Base-by-base conservation (phyloP, 306 rosid species). In the Trifolium subterraneum region DNA sequence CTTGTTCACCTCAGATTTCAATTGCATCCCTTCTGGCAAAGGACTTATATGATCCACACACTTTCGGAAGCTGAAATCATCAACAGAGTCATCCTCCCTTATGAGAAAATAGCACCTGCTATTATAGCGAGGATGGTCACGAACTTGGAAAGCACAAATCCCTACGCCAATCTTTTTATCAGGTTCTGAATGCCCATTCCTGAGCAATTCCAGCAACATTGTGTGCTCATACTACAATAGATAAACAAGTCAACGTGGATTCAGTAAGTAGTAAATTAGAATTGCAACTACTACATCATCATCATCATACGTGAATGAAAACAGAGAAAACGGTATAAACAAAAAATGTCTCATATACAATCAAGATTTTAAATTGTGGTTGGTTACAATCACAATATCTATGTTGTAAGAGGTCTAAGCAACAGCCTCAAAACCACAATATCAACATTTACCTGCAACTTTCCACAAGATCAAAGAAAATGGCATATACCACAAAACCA, bases 1-100 rank as follows among this genome's bases (percentile, higher is more conserved):
- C 78, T 75, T 88, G 79, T 94, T 92, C 27, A 55, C 88, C 31
- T 85, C 89, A 27, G 78, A 8, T 65, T 85, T 85, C 31, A 75
- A 13, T 52, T 86, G 86, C 97, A 88, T 82, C 70, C 81, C 88
- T 62, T 92, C 98, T 5, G 99, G 99, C 85, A 95, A 72, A 15
- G 99, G 97, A 74, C 86, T 87, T 35, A 95, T 95, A 6, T 79
- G 90, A 80, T 92, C 98, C 50, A 92, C 97, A 23, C 98, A 95
- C 86, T 95, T 95, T 6, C 99, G 80, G 86, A 95, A 95, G 89
- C 99, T 92, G 68, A 95, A 95, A 81, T 95, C 99, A 67, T 95
- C 99, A 22, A 25, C 72, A 11, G 92, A 77, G 23, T 74, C 84
- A 62, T 95, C 99, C 45, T 83, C 90, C 82, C 99, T 84, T 45